Percentiles rank a stretch among this genome's conserved stretches.
phyloP scores from a whole-genome alignment of 148 eudicot species.

The Cornus florida region DNA sequence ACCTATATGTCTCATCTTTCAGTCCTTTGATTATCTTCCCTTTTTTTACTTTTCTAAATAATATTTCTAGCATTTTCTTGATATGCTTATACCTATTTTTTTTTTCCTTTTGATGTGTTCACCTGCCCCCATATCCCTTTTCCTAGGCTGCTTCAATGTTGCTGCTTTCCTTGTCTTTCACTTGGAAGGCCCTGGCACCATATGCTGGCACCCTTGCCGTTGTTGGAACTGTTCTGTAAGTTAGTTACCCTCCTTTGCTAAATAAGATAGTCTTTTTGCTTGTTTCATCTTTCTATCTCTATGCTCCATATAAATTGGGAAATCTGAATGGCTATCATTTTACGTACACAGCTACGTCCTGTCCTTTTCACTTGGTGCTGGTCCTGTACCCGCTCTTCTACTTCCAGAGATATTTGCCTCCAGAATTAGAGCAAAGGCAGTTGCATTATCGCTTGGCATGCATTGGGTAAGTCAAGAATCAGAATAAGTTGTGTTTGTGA shows the following conservation, averaged over 20 bases:
- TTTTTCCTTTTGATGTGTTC: background rate
- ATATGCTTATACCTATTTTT: background rate
- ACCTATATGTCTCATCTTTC: no score
- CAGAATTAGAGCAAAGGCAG: conserved; percentile 98
- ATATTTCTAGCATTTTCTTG: background rate
- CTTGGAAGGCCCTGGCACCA: conserved; percentile 81
- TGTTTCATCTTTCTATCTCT: background rate
- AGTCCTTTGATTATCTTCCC: background rate
- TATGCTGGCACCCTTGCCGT: conserved; percentile 96
- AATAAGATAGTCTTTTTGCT: background rate
- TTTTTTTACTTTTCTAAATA: background rate
- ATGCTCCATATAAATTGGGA: background rate
- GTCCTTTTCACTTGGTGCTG: conserved; percentile 95
- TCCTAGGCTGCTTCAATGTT: conserved; percentile 93
- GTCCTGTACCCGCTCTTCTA: conserved; percentile 97
- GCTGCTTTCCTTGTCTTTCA: conserved; percentile 77
- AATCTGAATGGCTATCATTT: conserved; percentile 9
- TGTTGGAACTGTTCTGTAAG: conserved; percentile 94
- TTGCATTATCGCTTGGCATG: conserved; percentile 90
- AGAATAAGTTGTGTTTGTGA: background rate
- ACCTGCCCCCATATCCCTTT: background rate
- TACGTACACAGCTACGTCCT: conserved; percentile 66
- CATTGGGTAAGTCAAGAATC: conserved; percentile 80
- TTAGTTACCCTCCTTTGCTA: conserved; percentile 9
- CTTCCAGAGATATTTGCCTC: conserved; percentile 97